A percentile compares a stretch with the other conserved stretches of the same genome.
phyloP scores from a whole-genome alignment of 1,139 yeast species.

The Taiozyma onychis region DNA sequence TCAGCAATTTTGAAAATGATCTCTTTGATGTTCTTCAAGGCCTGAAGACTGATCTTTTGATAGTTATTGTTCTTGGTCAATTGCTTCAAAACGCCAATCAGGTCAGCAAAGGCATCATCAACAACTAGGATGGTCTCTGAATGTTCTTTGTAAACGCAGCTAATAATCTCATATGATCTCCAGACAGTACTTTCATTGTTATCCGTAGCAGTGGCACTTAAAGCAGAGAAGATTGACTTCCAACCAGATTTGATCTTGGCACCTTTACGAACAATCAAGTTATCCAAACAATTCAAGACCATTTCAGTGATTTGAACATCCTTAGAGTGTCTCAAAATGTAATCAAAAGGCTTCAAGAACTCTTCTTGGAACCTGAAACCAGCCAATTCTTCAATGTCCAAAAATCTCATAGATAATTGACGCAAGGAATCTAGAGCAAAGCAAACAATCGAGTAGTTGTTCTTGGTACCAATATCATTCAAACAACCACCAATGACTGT shows the following conservation, averaged over 20 bases:
- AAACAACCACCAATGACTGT: constrained; percentile 87
- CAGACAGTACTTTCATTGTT: constrained; percentile 49
- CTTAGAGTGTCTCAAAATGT: constrained; percentile 62
- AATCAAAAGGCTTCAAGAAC: constrained; percentile 86
- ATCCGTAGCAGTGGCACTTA: constrained; percentile 35
- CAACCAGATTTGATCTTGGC: constrained; percentile 85
- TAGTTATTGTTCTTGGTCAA: constrained; percentile 79
- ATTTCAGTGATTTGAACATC: constrained; percentile 76
- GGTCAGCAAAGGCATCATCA: constrained; percentile 62
- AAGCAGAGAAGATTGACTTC: constrained; percentile 81
- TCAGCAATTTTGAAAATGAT: constrained; percentile 58
- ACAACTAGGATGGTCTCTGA: constrained; percentile 61
- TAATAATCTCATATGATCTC: constrained; percentile 59
- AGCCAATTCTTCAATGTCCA: constrained; percentile 88
- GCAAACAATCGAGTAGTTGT: constrained; percentile 70
- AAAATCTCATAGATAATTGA: constrained; percentile 86
- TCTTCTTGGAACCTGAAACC: constrained; percentile 96
- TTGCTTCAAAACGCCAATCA: constrained; percentile 73
- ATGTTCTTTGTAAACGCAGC: constrained; percentile 56
- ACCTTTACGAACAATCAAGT: constrained; percentile 77
- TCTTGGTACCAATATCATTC: constrained; percentile 77
- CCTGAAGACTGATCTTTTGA: constrained; percentile 75
- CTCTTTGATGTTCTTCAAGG: constrained; percentile 69
- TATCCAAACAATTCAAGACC: constrained; percentile 85
- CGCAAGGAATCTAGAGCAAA: constrained; percentile 93